phyloP scores from a whole-genome alignment of 768 basidiomycete genomes.

The Cubamyces sp. region DNA sequence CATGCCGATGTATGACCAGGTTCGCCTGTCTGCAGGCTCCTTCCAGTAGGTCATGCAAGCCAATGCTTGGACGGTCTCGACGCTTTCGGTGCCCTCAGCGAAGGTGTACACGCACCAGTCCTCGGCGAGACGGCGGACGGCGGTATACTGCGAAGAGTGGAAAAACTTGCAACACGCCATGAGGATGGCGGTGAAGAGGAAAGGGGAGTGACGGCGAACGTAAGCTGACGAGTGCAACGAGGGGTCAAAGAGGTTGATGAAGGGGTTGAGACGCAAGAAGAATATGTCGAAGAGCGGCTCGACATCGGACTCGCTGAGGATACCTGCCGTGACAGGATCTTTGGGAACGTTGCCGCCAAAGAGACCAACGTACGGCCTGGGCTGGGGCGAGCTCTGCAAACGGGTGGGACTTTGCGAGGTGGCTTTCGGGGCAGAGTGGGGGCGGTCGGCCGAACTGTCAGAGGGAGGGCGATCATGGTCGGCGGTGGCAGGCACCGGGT shows the following conservation, averaged over 20 bases:
- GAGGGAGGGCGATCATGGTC: conserved; percentile 32
- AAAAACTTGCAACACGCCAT: conserved; percentile 89
- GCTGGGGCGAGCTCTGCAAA: conserved; percentile 21
- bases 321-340: conserved; percentile 75
- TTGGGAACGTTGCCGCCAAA: conserved; percentile 22
- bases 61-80: conserved; percentile 89
- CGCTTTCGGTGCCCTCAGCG: conserved; percentile 73
- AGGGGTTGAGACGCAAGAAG: conserved; percentile 85
- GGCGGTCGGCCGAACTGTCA: conserved; percentile 34
- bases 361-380: conserved; percentile 10
- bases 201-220: conserved; percentile 77
- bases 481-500: conserved; percentile 59
- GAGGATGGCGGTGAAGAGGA: conserved; percentile 84
- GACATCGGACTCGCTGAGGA: conserved; percentile 72
- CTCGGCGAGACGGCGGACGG: conserved; percentile 72
- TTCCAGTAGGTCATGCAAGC: conserved; percentile 90
- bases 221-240: conserved; percentile 80
- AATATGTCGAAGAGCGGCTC: conserved; percentile 76
- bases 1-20: conserved; percentile 89
- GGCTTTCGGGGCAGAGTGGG: conserved; percentile 13
- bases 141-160: conserved; percentile 65
- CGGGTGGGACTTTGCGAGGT: conserved; percentile 23
- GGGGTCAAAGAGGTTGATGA: conserved; percentile 89
- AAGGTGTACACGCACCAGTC: conserved; percentile 80
- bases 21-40: conserved; percentile 83